Evolutionary conservation across 768 basidiomycete species (phyloP).

Genomic region (Sporobolomyces phaffii): DNA sequence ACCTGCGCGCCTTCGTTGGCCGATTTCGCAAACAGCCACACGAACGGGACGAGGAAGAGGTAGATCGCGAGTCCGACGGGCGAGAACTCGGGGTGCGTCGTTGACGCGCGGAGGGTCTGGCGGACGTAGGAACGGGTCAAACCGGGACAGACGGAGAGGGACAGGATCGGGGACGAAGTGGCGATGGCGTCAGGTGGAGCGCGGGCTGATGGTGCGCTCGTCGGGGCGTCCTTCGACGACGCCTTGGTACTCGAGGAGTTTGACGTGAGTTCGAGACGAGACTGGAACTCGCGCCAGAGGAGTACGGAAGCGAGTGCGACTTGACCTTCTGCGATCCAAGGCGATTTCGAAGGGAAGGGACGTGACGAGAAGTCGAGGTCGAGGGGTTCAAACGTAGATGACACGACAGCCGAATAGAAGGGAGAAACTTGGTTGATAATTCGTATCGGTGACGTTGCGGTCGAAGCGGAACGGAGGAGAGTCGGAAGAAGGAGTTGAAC

Average conservation of each 20-base stretch:
- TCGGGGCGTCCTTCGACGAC: not conserved
- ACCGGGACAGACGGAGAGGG: conserved; percentile 68
- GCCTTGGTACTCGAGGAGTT: too few relatives aligned
- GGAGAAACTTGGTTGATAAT: conserved; percentile 80
- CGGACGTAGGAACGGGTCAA: conserved; percentile 54
- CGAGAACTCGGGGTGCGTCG: not conserved
- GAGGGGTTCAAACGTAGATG: conserved; percentile 47
- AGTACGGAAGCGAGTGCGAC: conserved; percentile 61
- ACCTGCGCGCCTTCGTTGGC: conserved; percentile 27
- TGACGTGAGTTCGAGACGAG: conserved; percentile 75
- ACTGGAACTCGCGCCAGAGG: conserved; percentile 68
- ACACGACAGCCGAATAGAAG: conserved; percentile 74
- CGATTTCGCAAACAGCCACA: conserved; percentile 34
- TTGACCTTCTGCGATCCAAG: conserved; percentile 54
- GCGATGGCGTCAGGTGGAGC: conserved; percentile 12
- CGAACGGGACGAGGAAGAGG: conserved; percentile 26
- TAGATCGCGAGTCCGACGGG: conserved; percentile 12
- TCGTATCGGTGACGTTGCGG: conserved; percentile 54
- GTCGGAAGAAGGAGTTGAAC: conserved; percentile 31
- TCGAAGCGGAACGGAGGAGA: conserved; percentile 23
- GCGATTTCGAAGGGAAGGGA: conserved; percentile 49
- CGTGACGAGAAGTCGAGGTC: conserved; percentile 42
- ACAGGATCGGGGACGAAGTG: conserved; percentile 66
- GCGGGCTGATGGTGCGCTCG: conserved; percentile 43
- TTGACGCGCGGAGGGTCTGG: conserved; percentile 13